Conservation (phyloP, 352 stramenopile species). For the Poterioochromonas sp. region DNA sequence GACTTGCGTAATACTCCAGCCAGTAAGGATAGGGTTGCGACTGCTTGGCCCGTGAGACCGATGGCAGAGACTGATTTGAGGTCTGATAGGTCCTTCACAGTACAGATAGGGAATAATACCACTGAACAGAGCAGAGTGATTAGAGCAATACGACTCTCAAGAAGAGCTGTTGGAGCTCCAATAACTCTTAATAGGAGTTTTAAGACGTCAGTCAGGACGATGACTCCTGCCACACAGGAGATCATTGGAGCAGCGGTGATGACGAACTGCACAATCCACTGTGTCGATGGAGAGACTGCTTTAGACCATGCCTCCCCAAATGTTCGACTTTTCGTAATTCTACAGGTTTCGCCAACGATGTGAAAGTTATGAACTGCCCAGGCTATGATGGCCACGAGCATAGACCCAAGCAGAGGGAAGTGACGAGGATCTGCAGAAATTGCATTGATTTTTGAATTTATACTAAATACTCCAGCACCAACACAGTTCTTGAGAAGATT, state of each 20-base stretch:
- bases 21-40: background rate
- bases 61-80: background rate
- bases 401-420: background rate
- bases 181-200: background rate
- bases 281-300: background rate
- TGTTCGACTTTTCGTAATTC: background rate
- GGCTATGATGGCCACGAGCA: background rate
- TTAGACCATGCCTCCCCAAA: background rate
- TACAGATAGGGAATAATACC: background rate
- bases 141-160: background rate
- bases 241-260: constrained; percentile 7
- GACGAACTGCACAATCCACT: background rate
- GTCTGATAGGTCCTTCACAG: background rate
- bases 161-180: background rate
- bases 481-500: constrained; percentile 26
- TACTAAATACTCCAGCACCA: constrained; percentile 12
- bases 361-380: constrained; percentile 18
- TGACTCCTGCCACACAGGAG: background rate
- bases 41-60: background rate
- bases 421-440: background rate
- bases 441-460: background rate
- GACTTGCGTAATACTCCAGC: background rate
- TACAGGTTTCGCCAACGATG: background rate
- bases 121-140: background rate
- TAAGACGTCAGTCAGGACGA: background rate